phyloP scores from a whole-genome alignment of 352 stramenopile genomes.

The Phytophthora sojae region DNA sequence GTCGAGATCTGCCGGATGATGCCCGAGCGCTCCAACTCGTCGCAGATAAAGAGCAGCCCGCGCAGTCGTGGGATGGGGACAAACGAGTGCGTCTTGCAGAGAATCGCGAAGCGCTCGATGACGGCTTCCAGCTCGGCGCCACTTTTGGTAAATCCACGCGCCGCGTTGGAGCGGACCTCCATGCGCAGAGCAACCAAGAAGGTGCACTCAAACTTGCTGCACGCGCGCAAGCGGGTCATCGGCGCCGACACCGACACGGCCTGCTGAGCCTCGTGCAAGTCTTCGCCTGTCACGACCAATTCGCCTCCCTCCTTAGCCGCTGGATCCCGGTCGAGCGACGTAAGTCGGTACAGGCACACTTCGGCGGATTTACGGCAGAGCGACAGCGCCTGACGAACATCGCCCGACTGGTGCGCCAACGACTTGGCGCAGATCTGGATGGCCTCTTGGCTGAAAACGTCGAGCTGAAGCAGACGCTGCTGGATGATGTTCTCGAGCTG shows the following conservation, averaged over 20 bases:
- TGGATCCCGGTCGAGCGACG: not conserved
- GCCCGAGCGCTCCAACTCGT: slow-evolving; percentile 70
- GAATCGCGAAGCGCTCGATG: slow-evolving; percentile 66
- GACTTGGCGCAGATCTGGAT: slow-evolving; percentile 76
- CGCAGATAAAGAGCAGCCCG: slow-evolving; percentile 63
- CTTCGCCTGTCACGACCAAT: slow-evolving; percentile 54
- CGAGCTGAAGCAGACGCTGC: slow-evolving; percentile 59
- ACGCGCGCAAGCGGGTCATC: slow-evolving; percentile 58
- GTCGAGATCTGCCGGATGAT: slow-evolving; percentile 58
- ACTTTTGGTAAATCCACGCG: slow-evolving; percentile 33
- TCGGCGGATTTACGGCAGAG: slow-evolving; percentile 74
- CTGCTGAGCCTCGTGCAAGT: slow-evolving; percentile 62
- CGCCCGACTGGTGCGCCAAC: slow-evolving; percentile 70
- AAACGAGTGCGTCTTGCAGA: slow-evolving; percentile 75
- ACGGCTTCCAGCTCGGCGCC: slow-evolving; percentile 68
- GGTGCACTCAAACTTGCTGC: slow-evolving; percentile 78
- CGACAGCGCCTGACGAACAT: slow-evolving; percentile 70
- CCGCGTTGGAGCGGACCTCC: slow-evolving; percentile 54
- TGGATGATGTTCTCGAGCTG: slow-evolving; percentile 77
- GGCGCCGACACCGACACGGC: slow-evolving; percentile 64
- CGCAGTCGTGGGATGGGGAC: slow-evolving; percentile 60
- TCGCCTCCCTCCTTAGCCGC: slow-evolving; percentile 9
- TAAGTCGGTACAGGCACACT: slow-evolving; percentile 57
- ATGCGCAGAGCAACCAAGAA: slow-evolving; percentile 74
- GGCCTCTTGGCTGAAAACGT: slow-evolving; percentile 68